Evolutionary conservation across 352 stramenopile species (phyloP).

Genomic region (Phytophthora rubi): DNA sequence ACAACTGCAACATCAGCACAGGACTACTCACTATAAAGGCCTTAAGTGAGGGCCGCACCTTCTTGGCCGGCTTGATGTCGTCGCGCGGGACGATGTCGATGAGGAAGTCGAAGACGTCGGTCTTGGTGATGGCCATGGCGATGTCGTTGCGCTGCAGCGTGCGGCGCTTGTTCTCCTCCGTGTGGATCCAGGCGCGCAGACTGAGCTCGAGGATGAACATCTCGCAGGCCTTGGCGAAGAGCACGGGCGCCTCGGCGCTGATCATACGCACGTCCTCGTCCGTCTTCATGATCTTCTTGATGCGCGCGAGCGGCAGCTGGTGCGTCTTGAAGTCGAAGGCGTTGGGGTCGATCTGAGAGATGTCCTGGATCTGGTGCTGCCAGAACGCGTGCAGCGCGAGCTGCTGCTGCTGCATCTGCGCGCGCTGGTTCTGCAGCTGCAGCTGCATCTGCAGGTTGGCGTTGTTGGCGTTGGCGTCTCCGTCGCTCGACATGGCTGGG

Average conservation of each 20-base stretch:
- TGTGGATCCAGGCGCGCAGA: conserved; percentile 90
- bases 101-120: conserved; percentile 93
- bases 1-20: conserved; percentile 6
- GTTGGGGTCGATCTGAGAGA: conserved; percentile 87
- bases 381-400: conserved; percentile 88
- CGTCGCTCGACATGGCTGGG: conserved; percentile 60
- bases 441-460: conserved; percentile 82
- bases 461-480: conserved; percentile 53
- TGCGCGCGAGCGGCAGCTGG: conserved; percentile 91
- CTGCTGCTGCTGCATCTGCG: conserved; percentile 90
- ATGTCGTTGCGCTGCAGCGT: conserved; percentile 93
- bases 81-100: conserved; percentile 92
- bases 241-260: conserved; percentile 90
- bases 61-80: conserved; percentile 89
- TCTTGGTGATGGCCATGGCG: conserved; percentile 90
- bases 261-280: conserved; percentile 96
- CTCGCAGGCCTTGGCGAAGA: conserved; percentile 95
- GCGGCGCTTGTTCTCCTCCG: conserved; percentile 93
- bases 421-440: conserved; percentile 86
- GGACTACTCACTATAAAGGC: background rate
- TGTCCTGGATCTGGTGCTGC: conserved; percentile 89
- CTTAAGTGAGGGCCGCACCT: conserved; percentile 39
- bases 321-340: conserved; percentile 90
- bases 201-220: conserved; percentile 95
- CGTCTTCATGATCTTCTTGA: conserved; percentile 97